Evolutionary conservation across 345 rosid genomes (phyloP).

Genomic region (Hevea brasiliensis): DNA sequence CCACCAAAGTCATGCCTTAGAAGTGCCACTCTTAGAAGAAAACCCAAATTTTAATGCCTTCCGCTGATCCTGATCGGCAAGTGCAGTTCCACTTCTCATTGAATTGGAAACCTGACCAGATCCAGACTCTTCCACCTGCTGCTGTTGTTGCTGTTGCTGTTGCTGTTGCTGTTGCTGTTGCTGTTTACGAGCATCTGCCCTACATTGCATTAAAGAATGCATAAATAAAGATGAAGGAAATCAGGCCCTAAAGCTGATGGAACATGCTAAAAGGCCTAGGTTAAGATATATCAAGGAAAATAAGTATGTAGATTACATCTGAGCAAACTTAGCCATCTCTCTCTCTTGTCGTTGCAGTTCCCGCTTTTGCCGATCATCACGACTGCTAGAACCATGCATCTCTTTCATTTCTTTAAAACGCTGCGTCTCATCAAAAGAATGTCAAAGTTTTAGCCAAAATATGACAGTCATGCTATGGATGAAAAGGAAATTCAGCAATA

Average conservation of each 20-base stretch:
- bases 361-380: slow-evolving; percentile 90
- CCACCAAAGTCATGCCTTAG: slow-evolving; percentile 53
- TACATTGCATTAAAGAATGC: slow-evolving; percentile 20
- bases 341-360: slow-evolving; percentile 87
- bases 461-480: background rate
- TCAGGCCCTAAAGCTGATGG: background rate
- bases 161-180: slow-evolving; percentile 48
- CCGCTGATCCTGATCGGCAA: slow-evolving; percentile 77
- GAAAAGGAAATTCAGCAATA: background rate
- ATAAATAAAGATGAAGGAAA: slow-evolving; percentile 5
- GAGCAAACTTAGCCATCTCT: slow-evolving; percentile 84
- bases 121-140: slow-evolving; percentile 46
- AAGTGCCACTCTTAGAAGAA: slow-evolving; percentile 60
- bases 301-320: slow-evolving; percentile 31
- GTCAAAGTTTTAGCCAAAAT: background rate
- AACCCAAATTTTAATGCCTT: slow-evolving; percentile 85
- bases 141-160: background rate
- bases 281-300: slow-evolving; percentile 3
- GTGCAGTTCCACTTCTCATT: slow-evolving; percentile 38
- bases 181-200: slow-evolving; percentile 83
- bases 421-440: slow-evolving; percentile 42
- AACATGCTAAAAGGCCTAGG: background rate
- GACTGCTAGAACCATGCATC: slow-evolving; percentile 77
- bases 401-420: slow-evolving; percentile 97
- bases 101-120: slow-evolving; percentile 37